These are phyloP conservation scores for Coffea eugenioides DNA, from an alignment of 257 asterid species.

Conservation along the genomic window DNA sequence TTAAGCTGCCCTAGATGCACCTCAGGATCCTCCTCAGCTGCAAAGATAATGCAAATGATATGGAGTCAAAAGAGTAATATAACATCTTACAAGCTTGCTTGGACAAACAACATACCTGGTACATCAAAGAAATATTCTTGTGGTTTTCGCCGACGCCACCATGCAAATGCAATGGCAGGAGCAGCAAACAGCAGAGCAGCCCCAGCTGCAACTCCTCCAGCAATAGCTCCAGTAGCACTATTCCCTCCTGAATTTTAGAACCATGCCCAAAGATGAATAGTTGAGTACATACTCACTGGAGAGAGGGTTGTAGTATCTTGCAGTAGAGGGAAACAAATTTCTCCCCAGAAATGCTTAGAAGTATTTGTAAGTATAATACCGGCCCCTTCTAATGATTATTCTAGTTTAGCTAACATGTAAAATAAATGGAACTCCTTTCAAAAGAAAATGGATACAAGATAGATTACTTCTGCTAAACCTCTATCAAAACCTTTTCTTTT, in stretches of 20 bases:
- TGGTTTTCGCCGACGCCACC: conserved; percentile 60
- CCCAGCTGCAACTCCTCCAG: conserved; percentile 62
- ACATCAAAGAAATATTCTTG: conserved; percentile 53
- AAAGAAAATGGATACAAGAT: not conserved
- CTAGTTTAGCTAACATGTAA: not conserved
- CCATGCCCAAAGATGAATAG: not conserved
- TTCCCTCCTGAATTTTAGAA: conserved; percentile 37
- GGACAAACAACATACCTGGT: conserved; percentile 34
- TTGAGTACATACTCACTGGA: not conserved
- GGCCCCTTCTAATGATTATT: not conserved
- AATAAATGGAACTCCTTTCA: not conserved
- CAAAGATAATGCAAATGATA: conserved; percentile 13
- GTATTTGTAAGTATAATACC: not conserved
- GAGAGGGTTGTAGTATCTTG: not conserved
- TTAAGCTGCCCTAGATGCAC: conserved; percentile 55
- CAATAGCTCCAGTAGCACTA: conserved; percentile 53
- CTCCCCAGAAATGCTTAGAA: not conserved
- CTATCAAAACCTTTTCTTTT: not conserved
- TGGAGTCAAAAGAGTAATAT: conserved; percentile 1
- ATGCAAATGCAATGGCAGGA: conserved; percentile 55
- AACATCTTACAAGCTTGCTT: not conserved
- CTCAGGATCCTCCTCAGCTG: conserved; percentile 60
- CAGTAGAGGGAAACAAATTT: not conserved
- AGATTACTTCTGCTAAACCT: not conserved
- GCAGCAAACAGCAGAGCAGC: conserved; percentile 58